A percentile compares a stretch with the other conserved stretches of the same genome.
phyloP scores from a whole-genome alignment of 495 filamentous ascomycete species.

The Neurospora tetraspora region DNA sequence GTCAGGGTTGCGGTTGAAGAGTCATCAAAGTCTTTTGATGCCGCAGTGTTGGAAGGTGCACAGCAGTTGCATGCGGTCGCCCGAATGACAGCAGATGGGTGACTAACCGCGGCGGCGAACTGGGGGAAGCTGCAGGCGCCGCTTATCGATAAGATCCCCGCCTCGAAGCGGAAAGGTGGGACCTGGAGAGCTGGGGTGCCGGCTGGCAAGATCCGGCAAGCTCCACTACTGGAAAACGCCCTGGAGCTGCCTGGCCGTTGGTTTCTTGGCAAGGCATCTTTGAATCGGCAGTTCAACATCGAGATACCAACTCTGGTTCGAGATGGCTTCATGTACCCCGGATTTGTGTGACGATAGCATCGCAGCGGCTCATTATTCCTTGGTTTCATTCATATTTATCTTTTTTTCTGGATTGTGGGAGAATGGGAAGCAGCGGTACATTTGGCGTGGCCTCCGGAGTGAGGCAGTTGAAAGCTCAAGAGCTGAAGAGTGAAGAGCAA shows the following conservation, averaged over 20 bases:
- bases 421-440: neutral
- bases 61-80: neutral
- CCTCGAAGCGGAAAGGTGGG: neutral
- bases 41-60: neutral
- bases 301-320: neutral
- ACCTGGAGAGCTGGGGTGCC: neutral
- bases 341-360: neutral
- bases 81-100: neutral
- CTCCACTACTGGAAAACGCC: neutral
- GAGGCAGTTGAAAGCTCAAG: neutral
- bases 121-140: neutral
- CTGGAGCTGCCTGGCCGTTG: neutral
- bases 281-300: neutral
- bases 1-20: neutral
- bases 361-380: neutral
- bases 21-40: neutral
- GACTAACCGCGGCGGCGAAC: neutral
- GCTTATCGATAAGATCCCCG: neutral
- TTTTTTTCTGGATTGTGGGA: neutral
- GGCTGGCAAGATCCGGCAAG: neutral
- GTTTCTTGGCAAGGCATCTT: neutral
- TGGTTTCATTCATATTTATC: neutral
- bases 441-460: neutral
- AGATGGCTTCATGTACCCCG: neutral
- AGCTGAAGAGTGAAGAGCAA: neutral